phyloP scores from a whole-genome alignment of 2,329 filamentous ascomycete species.

The Chaetomiaceae sp. region DNA sequence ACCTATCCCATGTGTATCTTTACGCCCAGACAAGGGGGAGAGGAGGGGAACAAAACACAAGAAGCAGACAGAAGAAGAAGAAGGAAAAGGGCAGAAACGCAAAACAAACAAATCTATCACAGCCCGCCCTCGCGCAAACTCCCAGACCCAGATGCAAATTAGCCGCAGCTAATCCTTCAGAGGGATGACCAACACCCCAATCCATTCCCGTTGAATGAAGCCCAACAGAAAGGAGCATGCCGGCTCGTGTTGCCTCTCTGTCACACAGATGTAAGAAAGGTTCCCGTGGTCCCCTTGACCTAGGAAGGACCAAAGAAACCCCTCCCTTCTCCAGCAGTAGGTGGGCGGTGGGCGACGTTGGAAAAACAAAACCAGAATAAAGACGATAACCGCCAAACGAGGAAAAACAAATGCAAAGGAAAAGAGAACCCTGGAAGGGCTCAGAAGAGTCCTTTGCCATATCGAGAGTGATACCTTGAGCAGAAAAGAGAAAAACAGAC shows the following conservation, averaged over 20 bases:
- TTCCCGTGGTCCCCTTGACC: neutral
- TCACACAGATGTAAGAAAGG: no score
- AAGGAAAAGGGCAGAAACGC: neutral
- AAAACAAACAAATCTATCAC: conserved; percentile 13
- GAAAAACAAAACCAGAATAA: neutral
- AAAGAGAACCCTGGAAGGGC: neutral
- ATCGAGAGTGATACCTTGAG: conserved; percentile 4
- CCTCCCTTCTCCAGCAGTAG: neutral
- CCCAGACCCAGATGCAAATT: conserved; percentile 16
- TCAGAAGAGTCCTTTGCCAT: conserved; percentile 5
- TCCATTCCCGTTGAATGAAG: neutral
- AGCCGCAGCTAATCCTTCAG: conserved; percentile 3
- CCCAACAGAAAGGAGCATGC: neutral
- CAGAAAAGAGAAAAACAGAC: neutral
- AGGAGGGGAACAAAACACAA: neutral
- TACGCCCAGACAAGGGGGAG: neutral
- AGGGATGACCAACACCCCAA: conserved; percentile 1
- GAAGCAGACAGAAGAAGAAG: no score
- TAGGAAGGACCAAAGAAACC: neutral
- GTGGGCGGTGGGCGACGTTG: neutral
- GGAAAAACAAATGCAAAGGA: neutral
- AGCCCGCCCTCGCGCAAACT: conserved; percentile 12
- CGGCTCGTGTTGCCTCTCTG: neutral
- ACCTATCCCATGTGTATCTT: conserved; percentile 6
- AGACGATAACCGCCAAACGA: neutral